Base-by-base conservation (phyloP, 805 yeast species). In the Zygosaccharomyces kombuchaensis region DNA sequence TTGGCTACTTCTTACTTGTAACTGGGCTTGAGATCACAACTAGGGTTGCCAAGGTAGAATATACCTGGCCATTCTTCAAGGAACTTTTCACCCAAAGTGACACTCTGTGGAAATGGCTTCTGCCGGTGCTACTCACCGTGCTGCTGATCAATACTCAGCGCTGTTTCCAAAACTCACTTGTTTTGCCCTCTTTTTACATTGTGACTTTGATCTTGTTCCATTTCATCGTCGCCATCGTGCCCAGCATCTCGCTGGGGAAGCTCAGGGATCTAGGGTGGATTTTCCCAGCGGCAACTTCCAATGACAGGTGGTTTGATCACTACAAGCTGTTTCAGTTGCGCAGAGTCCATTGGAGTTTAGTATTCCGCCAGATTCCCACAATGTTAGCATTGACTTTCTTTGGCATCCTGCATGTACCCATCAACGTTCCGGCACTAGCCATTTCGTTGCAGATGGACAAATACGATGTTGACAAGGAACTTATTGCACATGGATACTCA, bases 381-480 rank as follows among this genome's bases (percentile, higher is more conserved):
- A 93, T 93, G 96, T 68, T 91, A 45, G 99, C 99, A 0, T 72
- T 93, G 52, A 90, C 98, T 0, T 93, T 93, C 62, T 93, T 93
- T 59, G 99, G 99, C 9, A 84, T 93, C 32, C 69, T 93, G 45
- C 99, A 93, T 58, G 99, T 93, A 9, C 99, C 99, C 3, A 93
- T 93, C 49, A 93, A 93, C 62, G 97, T 93, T 10, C 99, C 99
- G 1, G 98, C 99, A 0, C 73, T 93, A 38, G 97, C 98, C 0
- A 93, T 90, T 13, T 84, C 96, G 5, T 77, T 87, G 1, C 87
- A 87, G 2, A 83, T 86, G 76, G 93, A 86, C 64, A 68, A 74
- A 37, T 79, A 86, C 54, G 95, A 90, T 62, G 96, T 93, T 34
- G 96, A 93, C 65, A 75, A 90, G 47, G 99, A 93, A 67, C 75